Conservation (phyloP, 2,329 filamentous ascomycete species). For the Sphaerulina vaccinii region DNA sequence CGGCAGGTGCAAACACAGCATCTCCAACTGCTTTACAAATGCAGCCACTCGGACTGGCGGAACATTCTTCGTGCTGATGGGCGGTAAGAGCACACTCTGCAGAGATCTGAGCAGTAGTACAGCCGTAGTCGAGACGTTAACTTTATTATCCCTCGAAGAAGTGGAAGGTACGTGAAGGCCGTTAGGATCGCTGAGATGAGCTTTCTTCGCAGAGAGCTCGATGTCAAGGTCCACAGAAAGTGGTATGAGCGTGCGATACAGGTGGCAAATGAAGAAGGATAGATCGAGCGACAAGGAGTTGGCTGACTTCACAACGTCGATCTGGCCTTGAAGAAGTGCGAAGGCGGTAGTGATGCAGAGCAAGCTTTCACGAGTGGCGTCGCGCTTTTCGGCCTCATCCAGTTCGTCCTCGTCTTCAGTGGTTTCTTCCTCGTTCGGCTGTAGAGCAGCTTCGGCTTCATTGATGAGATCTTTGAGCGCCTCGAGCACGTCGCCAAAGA, state of each 20-base stretch:
- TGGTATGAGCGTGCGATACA: constrained; percentile 80
- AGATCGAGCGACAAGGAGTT: constrained; percentile 82
- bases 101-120: constrained; percentile 87
- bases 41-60: constrained; percentile 84
- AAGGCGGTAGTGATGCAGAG: constrained; percentile 96
- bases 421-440: constrained; percentile 48
- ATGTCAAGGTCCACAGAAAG: constrained; percentile 81
- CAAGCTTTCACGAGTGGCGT: constrained; percentile 80
- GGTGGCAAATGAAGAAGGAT: constrained; percentile 90
- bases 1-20: constrained; percentile 76
- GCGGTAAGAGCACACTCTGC: constrained; percentile 74
- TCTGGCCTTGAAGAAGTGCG: constrained; percentile 87
- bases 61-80: constrained; percentile 68
- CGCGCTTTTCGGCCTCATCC: constrained; percentile 55
- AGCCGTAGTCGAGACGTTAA: constrained; percentile 94
- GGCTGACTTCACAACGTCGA: constrained; percentile 78
- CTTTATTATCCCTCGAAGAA: constrained; percentile 53
- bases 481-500: constrained; percentile 94
- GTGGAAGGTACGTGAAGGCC: constrained; percentile 57
- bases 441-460: constrained; percentile 57
- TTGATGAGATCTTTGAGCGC: constrained; percentile 89
- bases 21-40: constrained; percentile 89
- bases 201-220: constrained; percentile 74
- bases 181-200: constrained; percentile 54
- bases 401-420: constrained; percentile 45